phyloP scores from a whole-genome alignment of 495 filamentous ascomycete genomes.

The Neohortaea acidophila region DNA sequence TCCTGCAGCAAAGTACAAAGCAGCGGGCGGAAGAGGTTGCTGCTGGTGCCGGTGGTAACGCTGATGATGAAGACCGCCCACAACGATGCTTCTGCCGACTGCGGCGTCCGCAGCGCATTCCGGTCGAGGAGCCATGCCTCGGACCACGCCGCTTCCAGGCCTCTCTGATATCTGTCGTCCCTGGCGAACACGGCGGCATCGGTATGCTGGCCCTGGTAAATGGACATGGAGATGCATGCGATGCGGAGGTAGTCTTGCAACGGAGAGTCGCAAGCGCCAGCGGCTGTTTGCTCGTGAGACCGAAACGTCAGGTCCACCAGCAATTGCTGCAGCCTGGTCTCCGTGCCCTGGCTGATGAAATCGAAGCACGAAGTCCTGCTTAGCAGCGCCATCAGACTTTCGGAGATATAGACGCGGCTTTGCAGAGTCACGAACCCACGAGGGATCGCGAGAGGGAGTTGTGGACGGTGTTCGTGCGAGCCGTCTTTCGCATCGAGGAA shows the following conservation, averaged over 20 bases:
- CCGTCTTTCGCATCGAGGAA: no score
- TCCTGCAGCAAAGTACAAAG: conserved; percentile 8
- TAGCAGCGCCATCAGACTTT: conserved; percentile 6
- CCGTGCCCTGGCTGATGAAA: conserved; percentile 13
- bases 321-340: conserved; percentile 14
- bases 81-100: conserved; percentile 14
- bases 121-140: conserved; percentile 14
- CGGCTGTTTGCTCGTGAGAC: no score
- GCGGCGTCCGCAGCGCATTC: conserved; percentile 10
- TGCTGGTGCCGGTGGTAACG: conserved; percentile 15
- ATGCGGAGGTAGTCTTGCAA: conserved; percentile 14
- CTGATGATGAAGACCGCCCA: conserved; percentile 19
- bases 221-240: conserved; percentile 15
- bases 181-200: conserved; percentile 12
- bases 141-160: conserved; percentile 16
- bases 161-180: conserved; percentile 12
- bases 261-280: no score
- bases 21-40: conserved; percentile 9
- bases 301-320: conserved; percentile 16
- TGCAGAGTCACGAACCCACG: conserved; percentile 14
- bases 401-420: conserved; percentile 8
- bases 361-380: conserved; percentile 16
- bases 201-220: conserved; percentile 16
- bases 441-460: conserved; percentile 12
- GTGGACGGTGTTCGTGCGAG: no score